Conservation (phyloP, 345 rosid genomes). For the Salix udensis region DNA sequence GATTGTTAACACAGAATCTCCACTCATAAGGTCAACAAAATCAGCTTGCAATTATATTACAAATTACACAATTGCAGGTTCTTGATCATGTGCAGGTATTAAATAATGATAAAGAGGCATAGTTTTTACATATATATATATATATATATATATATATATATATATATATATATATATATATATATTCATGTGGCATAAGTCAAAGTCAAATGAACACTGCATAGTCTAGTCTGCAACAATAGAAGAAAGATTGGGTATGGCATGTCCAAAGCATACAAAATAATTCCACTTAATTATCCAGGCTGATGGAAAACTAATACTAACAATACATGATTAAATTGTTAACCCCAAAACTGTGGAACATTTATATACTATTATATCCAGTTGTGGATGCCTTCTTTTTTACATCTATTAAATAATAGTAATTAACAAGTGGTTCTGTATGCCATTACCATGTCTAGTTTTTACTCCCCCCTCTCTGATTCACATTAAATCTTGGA, state of each 20-base stretch:
- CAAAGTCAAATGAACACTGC: neutral
- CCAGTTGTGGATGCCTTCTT: constrained; percentile 10
- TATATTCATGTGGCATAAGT: too few relatives aligned
- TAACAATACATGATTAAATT: neutral
- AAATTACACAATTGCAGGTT: neutral
- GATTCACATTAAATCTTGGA: constrained; percentile 27
- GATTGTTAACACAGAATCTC: neutral
- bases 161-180: too few relatives aligned
- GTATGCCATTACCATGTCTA: neutral
- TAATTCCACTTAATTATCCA: neutral
- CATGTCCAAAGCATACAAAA: neutral
- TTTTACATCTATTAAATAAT: neutral
- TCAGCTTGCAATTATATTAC: neutral
- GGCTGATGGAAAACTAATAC: neutral
- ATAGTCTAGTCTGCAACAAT: neutral
- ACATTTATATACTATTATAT: constrained; percentile 23
- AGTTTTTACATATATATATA: too few relatives aligned
- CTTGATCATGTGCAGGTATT: too few relatives aligned
- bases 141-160: too few relatives aligned
- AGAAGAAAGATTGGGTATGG: neutral
- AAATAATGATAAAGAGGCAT: too few relatives aligned
- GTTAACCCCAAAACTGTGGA: constrained; percentile 1
- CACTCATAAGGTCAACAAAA: neutral
- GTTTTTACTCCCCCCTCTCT: neutral
- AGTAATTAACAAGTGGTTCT: neutral